Conservation (phyloP, 2,329 filamentous ascomycete species). For the Whalleya microplaca region DNA sequence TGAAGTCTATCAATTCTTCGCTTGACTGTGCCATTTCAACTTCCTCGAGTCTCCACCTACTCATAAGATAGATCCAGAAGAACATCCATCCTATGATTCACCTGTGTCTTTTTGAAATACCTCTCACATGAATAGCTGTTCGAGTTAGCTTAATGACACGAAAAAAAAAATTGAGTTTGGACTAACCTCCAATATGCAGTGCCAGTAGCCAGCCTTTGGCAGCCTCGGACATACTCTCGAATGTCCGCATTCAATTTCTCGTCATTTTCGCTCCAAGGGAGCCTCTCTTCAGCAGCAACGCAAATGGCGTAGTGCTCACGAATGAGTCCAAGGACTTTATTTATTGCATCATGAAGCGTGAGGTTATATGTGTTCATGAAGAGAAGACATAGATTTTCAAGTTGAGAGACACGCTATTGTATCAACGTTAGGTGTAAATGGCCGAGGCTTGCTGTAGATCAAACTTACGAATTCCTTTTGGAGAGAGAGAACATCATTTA, state of each 20-base stretch:
- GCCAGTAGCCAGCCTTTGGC: slow-evolving; percentile 33
- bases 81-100: slow-evolving; percentile 31
- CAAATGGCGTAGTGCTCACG: slow-evolving; percentile 35
- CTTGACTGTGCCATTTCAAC: no score
- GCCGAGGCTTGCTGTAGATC: background rate
- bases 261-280: slow-evolving; percentile 35
- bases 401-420: slow-evolving; percentile 32
- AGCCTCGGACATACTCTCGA: slow-evolving; percentile 32
- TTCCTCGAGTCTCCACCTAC: no score
- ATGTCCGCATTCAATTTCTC: slow-evolving; percentile 33
- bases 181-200: slow-evolving; percentile 36
- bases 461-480: slow-evolving; percentile 38
- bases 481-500: slow-evolving; percentile 36
- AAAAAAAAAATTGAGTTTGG: background rate
- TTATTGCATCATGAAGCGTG: slow-evolving; percentile 25
- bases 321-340: slow-evolving; percentile 33
- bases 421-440: background rate
- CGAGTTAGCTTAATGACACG: slow-evolving; percentile 3
- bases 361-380: slow-evolving; percentile 35
- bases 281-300: slow-evolving; percentile 31
- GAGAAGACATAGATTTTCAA: slow-evolving; percentile 35
- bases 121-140: slow-evolving; percentile 33
- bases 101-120: slow-evolving; percentile 31
- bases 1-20: no score
- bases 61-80: slow-evolving; percentile 32